Percentiles rank a stretch among this genome's conserved stretches.
Conservation (phyloP, 2,329 filamentous ascomycete genomes). For the Diaporthe sp. region DNA sequence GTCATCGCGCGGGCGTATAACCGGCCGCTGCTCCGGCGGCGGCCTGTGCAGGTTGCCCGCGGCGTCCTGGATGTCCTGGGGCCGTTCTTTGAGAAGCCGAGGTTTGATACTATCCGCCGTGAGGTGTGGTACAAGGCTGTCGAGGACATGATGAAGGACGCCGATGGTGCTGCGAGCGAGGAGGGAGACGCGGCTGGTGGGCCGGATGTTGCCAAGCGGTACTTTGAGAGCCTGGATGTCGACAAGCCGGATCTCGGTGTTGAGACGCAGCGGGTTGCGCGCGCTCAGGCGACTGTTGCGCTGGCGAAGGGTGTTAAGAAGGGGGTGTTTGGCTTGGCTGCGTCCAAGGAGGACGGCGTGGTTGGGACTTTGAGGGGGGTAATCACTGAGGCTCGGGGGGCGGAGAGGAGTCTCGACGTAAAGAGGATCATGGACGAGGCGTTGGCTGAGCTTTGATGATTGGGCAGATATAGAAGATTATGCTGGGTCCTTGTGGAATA, state of each 20-base stretch:
- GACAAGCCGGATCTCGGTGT: slow-evolving; percentile 62
- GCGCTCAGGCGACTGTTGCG: slow-evolving; percentile 61
- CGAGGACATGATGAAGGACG: slow-evolving; percentile 62
- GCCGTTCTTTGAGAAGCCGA: slow-evolving; percentile 55
- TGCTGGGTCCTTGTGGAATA: background rate
- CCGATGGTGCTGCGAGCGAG: slow-evolving; percentile 42
- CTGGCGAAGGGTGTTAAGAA: slow-evolving; percentile 58
- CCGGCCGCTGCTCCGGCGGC: slow-evolving; percentile 54
- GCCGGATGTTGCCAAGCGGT: slow-evolving; percentile 50
- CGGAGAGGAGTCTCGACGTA: slow-evolving; percentile 53
- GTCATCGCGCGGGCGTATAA: slow-evolving; percentile 66
- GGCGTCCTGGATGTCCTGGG: slow-evolving; percentile 57
- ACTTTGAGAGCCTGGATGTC: slow-evolving; percentile 63
- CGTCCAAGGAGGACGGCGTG: slow-evolving; percentile 38
- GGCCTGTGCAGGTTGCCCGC: slow-evolving; percentile 55
- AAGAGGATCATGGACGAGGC: slow-evolving; percentile 48
- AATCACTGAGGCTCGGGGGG: slow-evolving; percentile 57
- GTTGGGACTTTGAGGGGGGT: slow-evolving; percentile 52
- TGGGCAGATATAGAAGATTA: background rate
- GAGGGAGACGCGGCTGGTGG: slow-evolving; percentile 42
- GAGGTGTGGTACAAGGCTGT: slow-evolving; percentile 68
- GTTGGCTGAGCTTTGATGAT: slow-evolving; percentile 28
- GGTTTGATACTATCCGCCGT: slow-evolving; percentile 60
- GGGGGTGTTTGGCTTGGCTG: slow-evolving; percentile 56
- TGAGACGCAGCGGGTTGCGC: slow-evolving; percentile 64